These are phyloP conservation scores for Nicotiana benthamiana DNA, from an alignment of 257 asterid genomes.

Conservation along the genomic window DNA sequence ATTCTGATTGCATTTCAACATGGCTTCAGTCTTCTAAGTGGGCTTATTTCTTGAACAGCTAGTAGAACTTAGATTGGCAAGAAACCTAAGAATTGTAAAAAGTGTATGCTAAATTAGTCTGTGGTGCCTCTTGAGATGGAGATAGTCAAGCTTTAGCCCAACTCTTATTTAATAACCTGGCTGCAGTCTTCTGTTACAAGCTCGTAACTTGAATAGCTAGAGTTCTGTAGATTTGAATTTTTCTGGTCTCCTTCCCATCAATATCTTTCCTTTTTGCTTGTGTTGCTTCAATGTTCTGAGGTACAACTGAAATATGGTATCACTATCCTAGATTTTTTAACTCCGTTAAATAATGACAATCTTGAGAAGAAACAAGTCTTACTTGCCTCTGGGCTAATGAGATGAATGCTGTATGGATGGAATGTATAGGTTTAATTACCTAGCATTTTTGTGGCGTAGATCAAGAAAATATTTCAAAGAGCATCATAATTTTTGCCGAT, in stretches of 20 bases:
- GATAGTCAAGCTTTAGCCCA: not conserved
- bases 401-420: not conserved
- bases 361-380: not conserved
- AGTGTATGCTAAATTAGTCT: not conserved
- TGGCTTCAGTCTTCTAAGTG: not conserved
- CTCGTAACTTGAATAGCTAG: not conserved
- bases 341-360: not conserved
- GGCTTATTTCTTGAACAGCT: not conserved
- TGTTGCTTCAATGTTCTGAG: not conserved
- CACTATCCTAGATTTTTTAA: not conserved
- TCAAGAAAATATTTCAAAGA: not conserved
- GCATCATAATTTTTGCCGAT: not conserved
- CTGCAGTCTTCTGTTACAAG: not conserved
- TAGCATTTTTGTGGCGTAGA: not conserved
- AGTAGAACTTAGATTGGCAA: not conserved
- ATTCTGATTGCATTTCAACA: not conserved
- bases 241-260: not conserved
- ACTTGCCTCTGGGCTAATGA: not conserved
- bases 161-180: not conserved
- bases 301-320: not conserved
- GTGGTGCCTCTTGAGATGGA: not conserved
- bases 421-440: not conserved
- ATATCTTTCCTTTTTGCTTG: not conserved
- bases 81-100: not conserved
- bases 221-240: not conserved